Conservation (phyloP, 164 flowering plant genomes). For the Piper betle region DNA sequence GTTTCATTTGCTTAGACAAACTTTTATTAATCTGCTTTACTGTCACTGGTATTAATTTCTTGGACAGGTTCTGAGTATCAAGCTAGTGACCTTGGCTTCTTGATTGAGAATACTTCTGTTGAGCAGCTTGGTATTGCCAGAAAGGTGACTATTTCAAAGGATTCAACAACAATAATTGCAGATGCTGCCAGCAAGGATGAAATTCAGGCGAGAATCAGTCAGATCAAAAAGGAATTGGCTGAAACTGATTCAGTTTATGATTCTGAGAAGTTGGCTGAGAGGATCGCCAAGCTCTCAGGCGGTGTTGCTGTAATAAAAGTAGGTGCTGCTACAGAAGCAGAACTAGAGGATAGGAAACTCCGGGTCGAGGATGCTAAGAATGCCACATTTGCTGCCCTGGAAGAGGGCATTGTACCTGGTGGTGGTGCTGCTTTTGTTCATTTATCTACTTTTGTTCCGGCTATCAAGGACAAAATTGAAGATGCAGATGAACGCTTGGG, state of each 20-base stretch:
- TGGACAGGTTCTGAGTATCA: constrained; percentile 81
- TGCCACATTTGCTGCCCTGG: constrained; percentile 98
- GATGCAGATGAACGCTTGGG: constrained; percentile 84
- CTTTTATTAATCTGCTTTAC: neutral
- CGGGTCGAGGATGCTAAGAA: constrained; percentile 98
- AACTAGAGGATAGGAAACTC: constrained; percentile 94
- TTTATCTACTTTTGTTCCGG: constrained; percentile 57
- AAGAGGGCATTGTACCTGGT: constrained; percentile 98
- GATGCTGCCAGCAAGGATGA: constrained; percentile 97
- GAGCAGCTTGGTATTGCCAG: constrained; percentile 94
- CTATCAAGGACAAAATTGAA: constrained; percentile 68
- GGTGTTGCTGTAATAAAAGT: constrained; percentile 98
- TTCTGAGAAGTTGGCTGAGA: constrained; percentile 85
- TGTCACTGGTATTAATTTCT: neutral
- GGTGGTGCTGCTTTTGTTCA: constrained; percentile 96
- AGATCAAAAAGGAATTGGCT: constrained; percentile 75
- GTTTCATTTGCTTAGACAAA: too few species aligned
- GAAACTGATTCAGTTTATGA: constrained; percentile 96
- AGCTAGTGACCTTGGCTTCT: constrained; percentile 77
- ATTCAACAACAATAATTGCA: constrained; percentile 86
- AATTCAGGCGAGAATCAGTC: constrained; percentile 82
- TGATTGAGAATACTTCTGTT: constrained; percentile 59
- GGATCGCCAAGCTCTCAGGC: constrained; percentile 96
- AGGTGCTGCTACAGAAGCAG: constrained; percentile 97
- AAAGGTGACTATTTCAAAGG: constrained; percentile 79